Base-by-base conservation (phyloP, 2,329 filamentous ascomycete species). In the Pseudogymnoascus sp. region DNA sequence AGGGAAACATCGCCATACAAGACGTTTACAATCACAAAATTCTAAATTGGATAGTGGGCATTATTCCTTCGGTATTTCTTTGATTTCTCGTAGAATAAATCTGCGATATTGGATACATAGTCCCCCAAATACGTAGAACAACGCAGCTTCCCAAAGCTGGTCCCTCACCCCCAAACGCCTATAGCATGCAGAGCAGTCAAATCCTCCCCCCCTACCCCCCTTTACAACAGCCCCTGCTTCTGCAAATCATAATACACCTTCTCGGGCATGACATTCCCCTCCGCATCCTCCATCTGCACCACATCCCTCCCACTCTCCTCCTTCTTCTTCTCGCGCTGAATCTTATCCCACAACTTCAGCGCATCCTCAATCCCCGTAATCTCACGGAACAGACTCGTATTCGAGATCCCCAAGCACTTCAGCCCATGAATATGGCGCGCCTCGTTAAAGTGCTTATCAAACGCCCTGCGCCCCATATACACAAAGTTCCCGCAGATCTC, bases 371-470 rank as follows among this genome's bases (percentile, higher is more conserved):
- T 99, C 60, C 85, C 85, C 0, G 89, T 96, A 65, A 99, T 99
- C 72, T 99, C 96, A 60, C 95, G 82, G 81, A 97, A 99, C 15
- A 99, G 80, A 29, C 88, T 88, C 1, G 92, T 92, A 72, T 96
- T 95, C 7, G 88, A 96, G 73, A 99, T 95, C 19, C 96, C 96
- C 60, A 99, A 78, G 72, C 93, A 96, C 75, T 96, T 95, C 68
- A 99, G 78, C 0, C 95, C 95, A 73, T 96, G 95, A 59, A 97
- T 89, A 73, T 99, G 95, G 62, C 92, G 82, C 7, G 90, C 87
- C 75, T 99, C 95, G 69, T 93, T 96, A 78, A 99, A 99, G 75
- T 99, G 95, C 80, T 99, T 99, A 74, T 99, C 95, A 70, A 97
- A 99, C 1, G 93, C 93, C 60, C 95, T 86, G 23, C 95, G 84